phyloP scores from a whole-genome alignment of 495 filamentous ascomycete genomes.

The Chaetomium tenue region DNA sequence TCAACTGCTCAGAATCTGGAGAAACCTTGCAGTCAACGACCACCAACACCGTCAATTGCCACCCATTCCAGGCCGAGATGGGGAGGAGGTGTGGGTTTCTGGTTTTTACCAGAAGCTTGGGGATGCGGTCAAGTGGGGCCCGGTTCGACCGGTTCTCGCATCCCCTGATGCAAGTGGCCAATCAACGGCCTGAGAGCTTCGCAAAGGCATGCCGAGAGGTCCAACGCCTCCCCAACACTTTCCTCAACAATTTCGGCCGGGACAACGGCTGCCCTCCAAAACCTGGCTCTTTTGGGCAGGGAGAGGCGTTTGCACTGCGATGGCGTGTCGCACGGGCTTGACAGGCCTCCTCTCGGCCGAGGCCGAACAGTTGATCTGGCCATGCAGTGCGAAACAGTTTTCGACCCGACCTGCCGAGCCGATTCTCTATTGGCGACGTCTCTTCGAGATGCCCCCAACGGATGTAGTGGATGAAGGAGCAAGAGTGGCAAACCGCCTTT shows the following conservation, averaged over 20 bases:
- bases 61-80: not conserved
- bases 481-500: not conserved
- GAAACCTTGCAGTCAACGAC: slow-evolving; percentile 8
- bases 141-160: not conserved
- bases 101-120: slow-evolving; percentile 10
- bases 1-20: not conserved
- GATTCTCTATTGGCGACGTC: slow-evolving; percentile 18
- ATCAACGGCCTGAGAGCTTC: slow-evolving; percentile 7
- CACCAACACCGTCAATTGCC: not conserved
- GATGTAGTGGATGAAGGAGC: slow-evolving; percentile 7
- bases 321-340: slow-evolving; percentile 31
- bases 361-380: slow-evolving; percentile 18
- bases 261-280: slow-evolving; percentile 25
- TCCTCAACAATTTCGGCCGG: slow-evolving; percentile 38
- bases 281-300: slow-evolving; percentile 15
- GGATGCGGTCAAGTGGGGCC: not conserved
- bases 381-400: slow-evolving; percentile 13
- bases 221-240: slow-evolving; percentile 36
- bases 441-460: slow-evolving; percentile 13
- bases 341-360: slow-evolving; percentile 24
- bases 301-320: slow-evolving; percentile 22
- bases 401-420: slow-evolving; percentile 15
- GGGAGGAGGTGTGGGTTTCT: not conserved
- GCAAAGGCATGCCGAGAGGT: slow-evolving; percentile 11
- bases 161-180: slow-evolving; percentile 3